Conservation (phyloP, 257 asterid genomes). For the Rehmannia glutinosa region DNA sequence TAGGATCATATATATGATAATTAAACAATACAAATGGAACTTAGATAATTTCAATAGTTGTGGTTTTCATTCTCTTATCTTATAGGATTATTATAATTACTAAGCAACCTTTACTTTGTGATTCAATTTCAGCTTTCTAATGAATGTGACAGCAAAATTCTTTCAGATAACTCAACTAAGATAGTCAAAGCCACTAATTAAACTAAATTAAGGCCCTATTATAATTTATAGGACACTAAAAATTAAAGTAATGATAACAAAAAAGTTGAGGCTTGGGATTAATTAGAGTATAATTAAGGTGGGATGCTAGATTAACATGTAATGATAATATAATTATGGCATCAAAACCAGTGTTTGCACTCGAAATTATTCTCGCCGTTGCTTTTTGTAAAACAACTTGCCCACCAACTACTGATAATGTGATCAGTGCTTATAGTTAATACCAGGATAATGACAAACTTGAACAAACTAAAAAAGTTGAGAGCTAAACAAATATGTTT, state of each 20-base stretch:
- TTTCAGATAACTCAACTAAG: conserved; percentile 12
- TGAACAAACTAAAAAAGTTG: conserved; percentile 14
- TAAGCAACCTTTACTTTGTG: conserved; percentile 4
- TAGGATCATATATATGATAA: neutral
- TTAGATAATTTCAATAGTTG: too few relatives aligned
- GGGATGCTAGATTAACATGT: conserved; percentile 25
- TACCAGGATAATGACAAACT: conserved; percentile 45
- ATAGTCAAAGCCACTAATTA: conserved; percentile 10
- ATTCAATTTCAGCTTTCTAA: conserved; percentile 25
- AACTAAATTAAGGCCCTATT: too few relatives aligned
- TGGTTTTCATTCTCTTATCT: too few relatives aligned
- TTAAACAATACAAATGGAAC: too few relatives aligned
- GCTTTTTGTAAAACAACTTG: conserved; percentile 42
- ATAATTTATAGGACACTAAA: neutral
- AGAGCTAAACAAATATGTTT: neutral
- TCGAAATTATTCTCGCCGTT: conserved; percentile 37
- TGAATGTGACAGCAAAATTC: conserved; percentile 28
- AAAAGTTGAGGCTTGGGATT: conserved; percentile 11
- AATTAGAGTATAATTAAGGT: conserved; percentile 16
- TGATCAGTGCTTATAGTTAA: conserved; percentile 34
- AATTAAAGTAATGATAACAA: conserved; percentile 1
- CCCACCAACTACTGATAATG: conserved; percentile 43
- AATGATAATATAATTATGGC: conserved; percentile 22
- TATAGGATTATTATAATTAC: too few relatives aligned
- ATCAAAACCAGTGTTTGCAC: conserved; percentile 24